Evolutionary conservation across 106 monocot species (phyloP).

Genomic region (Dioscorea dumetorum): DNA sequence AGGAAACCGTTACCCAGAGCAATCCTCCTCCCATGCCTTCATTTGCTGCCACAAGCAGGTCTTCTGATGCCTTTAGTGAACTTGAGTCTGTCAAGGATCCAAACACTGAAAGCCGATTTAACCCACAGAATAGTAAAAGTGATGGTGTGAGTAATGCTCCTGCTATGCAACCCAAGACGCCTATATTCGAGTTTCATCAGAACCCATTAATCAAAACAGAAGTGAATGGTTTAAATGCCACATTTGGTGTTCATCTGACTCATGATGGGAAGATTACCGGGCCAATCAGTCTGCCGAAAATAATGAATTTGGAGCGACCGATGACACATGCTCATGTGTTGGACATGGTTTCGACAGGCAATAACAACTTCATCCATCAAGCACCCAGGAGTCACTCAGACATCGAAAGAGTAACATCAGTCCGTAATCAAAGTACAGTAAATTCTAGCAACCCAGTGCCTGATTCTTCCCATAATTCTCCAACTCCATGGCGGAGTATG

Average conservation of each 20-base stretch:
- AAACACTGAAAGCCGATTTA: conserved; percentile 13
- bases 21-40: conserved; percentile 4
- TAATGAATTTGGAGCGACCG: not conserved
- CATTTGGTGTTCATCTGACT: conserved; percentile 13
- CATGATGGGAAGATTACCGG: conserved; percentile 15
- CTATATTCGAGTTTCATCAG: conserved; percentile 17
- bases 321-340: conserved; percentile 29
- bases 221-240: conserved; percentile 31
- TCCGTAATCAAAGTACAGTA: not conserved
- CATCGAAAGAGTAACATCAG: not conserved
- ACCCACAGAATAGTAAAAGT: not conserved
- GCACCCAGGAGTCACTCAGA: conserved; percentile 25
- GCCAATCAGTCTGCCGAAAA: not conserved
- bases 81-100: not conserved
- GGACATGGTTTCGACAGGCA: conserved; percentile 41
- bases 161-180: conserved; percentile 8
- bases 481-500: conserved; percentile 17
- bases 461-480: conserved; percentile 1
- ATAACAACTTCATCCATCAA: conserved; percentile 4
- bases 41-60: not conserved
- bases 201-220: conserved; percentile 5
- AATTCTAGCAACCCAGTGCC: not conserved
- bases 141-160: not conserved
- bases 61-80: not conserved
- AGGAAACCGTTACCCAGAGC: conserved; percentile 4